Evolutionary conservation across 208 protist species (phyloP).

Genomic region (Acanthamoeba lenticulata): DNA sequence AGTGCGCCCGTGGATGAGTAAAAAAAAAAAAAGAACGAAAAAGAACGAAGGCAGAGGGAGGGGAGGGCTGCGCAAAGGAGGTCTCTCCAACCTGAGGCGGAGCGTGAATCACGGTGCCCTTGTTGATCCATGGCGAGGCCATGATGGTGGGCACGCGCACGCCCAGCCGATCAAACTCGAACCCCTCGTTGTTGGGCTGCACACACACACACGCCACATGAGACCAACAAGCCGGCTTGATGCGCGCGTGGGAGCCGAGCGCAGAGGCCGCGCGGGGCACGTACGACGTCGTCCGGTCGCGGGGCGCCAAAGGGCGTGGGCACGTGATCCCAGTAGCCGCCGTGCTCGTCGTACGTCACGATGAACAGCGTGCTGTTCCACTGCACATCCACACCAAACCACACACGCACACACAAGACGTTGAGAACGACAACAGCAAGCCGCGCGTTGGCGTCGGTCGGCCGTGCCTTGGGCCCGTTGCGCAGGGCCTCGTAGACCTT

Average conservation of each 20-base stretch:
- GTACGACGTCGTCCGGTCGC: constrained; percentile 54
- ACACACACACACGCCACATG: no score
- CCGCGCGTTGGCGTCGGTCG: no score
- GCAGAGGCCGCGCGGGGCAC: background rate
- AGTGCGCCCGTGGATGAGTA: no score
- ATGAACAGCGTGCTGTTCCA: constrained; percentile 83
- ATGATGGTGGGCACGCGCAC: constrained; percentile 74
- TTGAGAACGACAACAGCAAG: constrained; percentile 69
- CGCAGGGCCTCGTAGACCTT: constrained; percentile 37
- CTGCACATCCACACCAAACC: background rate
- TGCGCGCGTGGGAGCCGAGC: background rate
- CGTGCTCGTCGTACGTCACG: constrained; percentile 81
- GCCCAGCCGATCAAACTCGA: constrained; percentile 76
- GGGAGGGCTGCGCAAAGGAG: no score
- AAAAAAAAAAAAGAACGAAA: no score
- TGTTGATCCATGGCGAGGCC: constrained; percentile 81
- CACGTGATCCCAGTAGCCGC: constrained; percentile 83
- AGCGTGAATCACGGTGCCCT: constrained; percentile 71
- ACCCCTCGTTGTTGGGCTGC: constrained; percentile 68
- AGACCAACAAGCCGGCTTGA: background rate
- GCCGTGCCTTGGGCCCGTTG: constrained; percentile 5
- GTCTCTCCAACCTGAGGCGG: background rate
- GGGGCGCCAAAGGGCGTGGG: constrained; percentile 71
- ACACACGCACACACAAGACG: background rate
- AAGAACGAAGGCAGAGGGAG: no score